These are phyloP conservation scores for Gloeostereum incarnatum DNA, from an alignment of 768 basidiomycete genomes.

Conservation along the genomic window DNA sequence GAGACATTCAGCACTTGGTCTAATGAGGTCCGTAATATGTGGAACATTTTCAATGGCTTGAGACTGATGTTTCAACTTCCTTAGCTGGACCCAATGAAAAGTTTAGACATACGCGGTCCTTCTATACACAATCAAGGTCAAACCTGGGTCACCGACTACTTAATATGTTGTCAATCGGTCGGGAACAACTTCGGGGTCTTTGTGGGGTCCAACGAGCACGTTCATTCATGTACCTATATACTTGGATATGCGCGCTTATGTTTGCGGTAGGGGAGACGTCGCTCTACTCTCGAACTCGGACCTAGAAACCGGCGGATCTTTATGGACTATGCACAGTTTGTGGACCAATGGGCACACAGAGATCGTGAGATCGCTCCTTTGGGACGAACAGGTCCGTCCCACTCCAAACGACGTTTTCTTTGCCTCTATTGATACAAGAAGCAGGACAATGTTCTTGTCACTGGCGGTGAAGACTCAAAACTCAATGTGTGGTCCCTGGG, in stretches of 20 bases:
- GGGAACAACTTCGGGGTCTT: constrained; percentile 38
- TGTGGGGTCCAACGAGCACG: constrained; percentile 68
- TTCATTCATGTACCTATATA: constrained; percentile 7
- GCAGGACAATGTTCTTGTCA: constrained; percentile 28
- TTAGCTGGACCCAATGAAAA: constrained; percentile 52
- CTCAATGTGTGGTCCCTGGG: constrained; percentile 29
- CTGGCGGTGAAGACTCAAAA: constrained; percentile 43
- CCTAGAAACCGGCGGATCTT: constrained; percentile 22
- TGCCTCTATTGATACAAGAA: constrained; percentile 17
- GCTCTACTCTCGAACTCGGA: constrained; percentile 41
- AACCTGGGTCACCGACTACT: constrained; percentile 76
- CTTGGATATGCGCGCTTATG: too few species aligned
- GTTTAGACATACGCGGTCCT: constrained; percentile 55
- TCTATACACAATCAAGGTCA: constrained; percentile 45
- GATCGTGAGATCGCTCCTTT: constrained; percentile 44
- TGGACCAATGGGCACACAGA: constrained; percentile 51
- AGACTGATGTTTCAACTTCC: not conserved
- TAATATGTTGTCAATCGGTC: constrained; percentile 41
- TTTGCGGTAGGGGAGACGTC: constrained; percentile 55
- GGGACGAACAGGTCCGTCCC: constrained; percentile 40
- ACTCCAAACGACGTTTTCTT: not conserved
- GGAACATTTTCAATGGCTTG: not conserved
- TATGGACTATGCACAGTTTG: constrained; percentile 40
- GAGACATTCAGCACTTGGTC: constrained; percentile 88
- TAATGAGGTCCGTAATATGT: constrained; percentile 47